Evolutionary conservation across 129 eudicot species (phyloP), one percentile per base, ranked within the genome.

Genomic region (Arctium lappa): DNA sequence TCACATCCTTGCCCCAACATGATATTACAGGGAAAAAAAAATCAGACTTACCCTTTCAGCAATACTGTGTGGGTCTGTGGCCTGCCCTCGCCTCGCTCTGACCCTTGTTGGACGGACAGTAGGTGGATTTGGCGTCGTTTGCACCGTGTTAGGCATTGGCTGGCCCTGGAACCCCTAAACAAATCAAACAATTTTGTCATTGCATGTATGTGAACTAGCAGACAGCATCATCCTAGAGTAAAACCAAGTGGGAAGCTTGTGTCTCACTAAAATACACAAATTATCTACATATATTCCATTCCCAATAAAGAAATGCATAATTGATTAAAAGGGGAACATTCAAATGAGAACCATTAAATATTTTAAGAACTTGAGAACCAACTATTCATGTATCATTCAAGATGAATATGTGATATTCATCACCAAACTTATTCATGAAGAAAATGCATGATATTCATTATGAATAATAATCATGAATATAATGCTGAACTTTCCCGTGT

Each of bases 11-110:
- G 2, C 50, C 27, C 38, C 36, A 33, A 22, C 31, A 37, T 13
- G 42, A 39, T 22, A 53, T 30, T 68, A 7, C 4, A 3, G 15
- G 11, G n/a, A 8, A 44, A 82, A 32, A 42, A 4, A 50, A 12
- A 50, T 50, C 18, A 50, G 32, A 13, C 81, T 85, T 94, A 94
- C 98, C 94, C 98, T 86, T 86, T 94, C 98, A 74, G 98, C 98
- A 82, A 94, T 94, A 82, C 98, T 94, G 85, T 92, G 98, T 12
- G 98, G 98, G 88, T 94, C 98, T 4, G 98, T 94, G 31, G 98
- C 98, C 89, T 92, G 98, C 46, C 98, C 98, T 86, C 98, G 85
- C 80, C 96, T 89, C 2, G 98, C 98, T 77, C 98, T 86, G 81
- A 94, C 97, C 84, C 98, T 92, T 13, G 87, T 74, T 12, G 98